phyloP scores from a whole-genome alignment of 257 asterid species.

The Forsythia viridissima region DNA sequence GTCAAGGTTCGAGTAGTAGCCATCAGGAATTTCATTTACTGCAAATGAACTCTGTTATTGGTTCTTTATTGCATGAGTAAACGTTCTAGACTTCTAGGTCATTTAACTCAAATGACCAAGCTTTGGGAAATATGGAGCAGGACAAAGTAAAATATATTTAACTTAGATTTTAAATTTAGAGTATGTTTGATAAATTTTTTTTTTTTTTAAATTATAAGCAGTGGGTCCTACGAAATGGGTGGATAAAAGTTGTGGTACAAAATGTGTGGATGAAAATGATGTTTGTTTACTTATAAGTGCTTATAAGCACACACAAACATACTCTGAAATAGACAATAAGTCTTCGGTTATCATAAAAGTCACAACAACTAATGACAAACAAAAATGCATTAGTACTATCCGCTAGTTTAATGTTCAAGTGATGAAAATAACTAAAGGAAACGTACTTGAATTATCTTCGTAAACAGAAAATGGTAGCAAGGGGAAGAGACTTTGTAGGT shows the following conservation, averaged over 20 bases:
- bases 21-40: background rate
- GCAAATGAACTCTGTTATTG: slow-evolving; percentile 15
- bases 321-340: background rate
- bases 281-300: too few relatives aligned
- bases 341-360: background rate
- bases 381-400: background rate
- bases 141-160: background rate
- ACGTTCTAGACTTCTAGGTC: background rate
- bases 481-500: background rate
- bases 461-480: background rate
- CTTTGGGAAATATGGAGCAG: background rate
- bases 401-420: background rate
- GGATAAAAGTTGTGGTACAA: too few relatives aligned
- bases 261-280: too few relatives aligned
- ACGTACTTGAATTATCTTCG: background rate
- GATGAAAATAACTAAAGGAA: background rate
- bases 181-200: too few relatives aligned
- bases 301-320: too few relatives aligned
- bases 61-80: slow-evolving; percentile 1
- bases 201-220: too few relatives aligned
- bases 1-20: background rate
- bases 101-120: too few relatives aligned
- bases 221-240: too few relatives aligned
- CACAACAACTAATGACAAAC: background rate
- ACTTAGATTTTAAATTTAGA: background rate